These are phyloP conservation scores for Lippia alba DNA, from an alignment of 305 asterid genomes.

Conservation along the genomic window DNA sequence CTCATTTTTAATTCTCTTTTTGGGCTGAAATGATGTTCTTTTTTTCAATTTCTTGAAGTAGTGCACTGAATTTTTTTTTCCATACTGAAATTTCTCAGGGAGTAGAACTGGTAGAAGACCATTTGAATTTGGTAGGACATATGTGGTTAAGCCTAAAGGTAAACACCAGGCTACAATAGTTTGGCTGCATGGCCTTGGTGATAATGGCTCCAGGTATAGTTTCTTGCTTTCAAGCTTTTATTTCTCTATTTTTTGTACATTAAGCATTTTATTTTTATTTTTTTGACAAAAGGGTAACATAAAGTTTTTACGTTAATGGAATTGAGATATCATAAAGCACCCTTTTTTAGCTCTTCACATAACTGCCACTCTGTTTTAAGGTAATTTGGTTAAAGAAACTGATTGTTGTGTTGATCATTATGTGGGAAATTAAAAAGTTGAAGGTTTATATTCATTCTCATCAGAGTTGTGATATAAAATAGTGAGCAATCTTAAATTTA, in stretches of 20 bases:
- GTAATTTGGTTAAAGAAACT: slow-evolving; percentile 26
- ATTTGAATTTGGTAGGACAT: slow-evolving; percentile 91
- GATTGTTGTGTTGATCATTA: slow-evolving; percentile 5
- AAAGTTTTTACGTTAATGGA: slow-evolving; percentile 10
- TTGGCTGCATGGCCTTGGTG: slow-evolving; percentile 99
- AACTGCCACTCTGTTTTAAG: slow-evolving; percentile 2
- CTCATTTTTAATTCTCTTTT: slow-evolving; percentile 24
- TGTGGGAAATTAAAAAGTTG: slow-evolving; percentile 8
- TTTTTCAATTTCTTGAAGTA: slow-evolving; percentile 2
- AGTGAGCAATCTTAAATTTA: slow-evolving; percentile 33
- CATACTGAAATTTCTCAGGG: slow-evolving; percentile 48
- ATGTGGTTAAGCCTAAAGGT: slow-evolving; percentile 97
- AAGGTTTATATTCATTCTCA: slow-evolving; percentile 15
- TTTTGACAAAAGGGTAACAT: slow-evolving; percentile 16
- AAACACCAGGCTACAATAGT: slow-evolving; percentile 96
- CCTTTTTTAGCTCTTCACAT: slow-evolving; percentile 16
- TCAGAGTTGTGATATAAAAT: slow-evolving; percentile 27
- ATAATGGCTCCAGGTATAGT: slow-evolving; percentile 93
- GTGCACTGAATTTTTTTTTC: slow-evolving; percentile 22
- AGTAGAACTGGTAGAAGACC: slow-evolving; percentile 74
- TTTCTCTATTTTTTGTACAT: too few relatives aligned
- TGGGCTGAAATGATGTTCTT: background rate
- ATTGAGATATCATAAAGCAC: slow-evolving; percentile 1
- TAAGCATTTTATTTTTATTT: too few relatives aligned
- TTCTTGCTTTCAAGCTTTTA: slow-evolving; percentile 8